phyloP scores from a whole-genome alignment of 2,329 filamentous ascomycete species.

The Aciculosporium take region DNA sequence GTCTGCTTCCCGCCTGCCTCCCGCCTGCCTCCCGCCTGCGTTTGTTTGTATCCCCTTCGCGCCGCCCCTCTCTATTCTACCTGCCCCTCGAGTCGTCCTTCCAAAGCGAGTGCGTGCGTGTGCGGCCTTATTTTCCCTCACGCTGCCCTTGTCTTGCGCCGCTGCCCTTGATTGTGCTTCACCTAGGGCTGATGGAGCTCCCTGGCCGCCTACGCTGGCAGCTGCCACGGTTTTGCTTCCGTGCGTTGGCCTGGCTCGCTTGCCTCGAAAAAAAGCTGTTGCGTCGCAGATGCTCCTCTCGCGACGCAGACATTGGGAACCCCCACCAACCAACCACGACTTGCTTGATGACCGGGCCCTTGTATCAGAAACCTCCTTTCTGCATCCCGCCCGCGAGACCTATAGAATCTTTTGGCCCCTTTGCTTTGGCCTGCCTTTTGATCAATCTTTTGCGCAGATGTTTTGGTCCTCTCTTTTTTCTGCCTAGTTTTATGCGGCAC shows the following conservation, averaged over 20 bases:
- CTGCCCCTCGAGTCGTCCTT: constrained; percentile 3
- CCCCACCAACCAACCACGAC: not conserved
- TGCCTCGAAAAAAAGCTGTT: constrained; percentile 4
- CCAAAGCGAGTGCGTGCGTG: constrained; percentile 4
- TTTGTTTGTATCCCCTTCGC: constrained; percentile 4
- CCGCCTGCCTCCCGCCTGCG: not conserved
- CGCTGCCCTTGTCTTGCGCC: constrained; percentile 1
- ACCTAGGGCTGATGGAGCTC: not conserved
- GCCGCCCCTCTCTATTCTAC: too few relatives aligned
- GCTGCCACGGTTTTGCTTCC: constrained; percentile 1
- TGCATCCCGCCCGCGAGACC: constrained; percentile 3
- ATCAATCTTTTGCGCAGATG: not conserved
- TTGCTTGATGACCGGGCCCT: not conserved
- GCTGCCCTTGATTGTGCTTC: not conserved
- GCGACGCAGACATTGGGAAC: constrained; percentile 1
- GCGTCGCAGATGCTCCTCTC: constrained; percentile 3
- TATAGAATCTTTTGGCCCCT: not conserved
- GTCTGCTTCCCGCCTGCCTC: not conserved
- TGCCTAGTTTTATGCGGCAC: not conserved
- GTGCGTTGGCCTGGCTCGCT: constrained; percentile 2
- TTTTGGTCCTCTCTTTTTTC: not conserved
- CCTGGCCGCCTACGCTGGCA: constrained; percentile 2
- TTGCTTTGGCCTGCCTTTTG: not conserved
- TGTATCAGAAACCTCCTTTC: constrained; percentile 1
- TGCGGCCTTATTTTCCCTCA: constrained; percentile 6